Evolutionary conservation across 345 rosid species (phyloP), one percentile per base, ranked within the genome.

Genomic region (Brassica rapa): DNA sequence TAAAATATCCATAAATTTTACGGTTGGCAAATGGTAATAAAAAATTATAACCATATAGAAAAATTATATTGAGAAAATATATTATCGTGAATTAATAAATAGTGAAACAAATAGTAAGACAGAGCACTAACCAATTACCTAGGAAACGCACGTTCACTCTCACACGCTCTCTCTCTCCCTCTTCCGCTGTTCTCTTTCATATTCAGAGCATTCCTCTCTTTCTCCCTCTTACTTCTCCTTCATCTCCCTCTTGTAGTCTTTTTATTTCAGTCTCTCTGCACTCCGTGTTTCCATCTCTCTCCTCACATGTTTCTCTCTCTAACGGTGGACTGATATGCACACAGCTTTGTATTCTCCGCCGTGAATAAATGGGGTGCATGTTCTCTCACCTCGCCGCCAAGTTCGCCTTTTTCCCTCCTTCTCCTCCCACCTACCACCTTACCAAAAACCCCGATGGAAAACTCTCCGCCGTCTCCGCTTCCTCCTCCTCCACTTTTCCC

Each of bases 391-490:
- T 96, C 78, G 99, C 99, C 78, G 90, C 98, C 29, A 91, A 93
- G 70, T 96, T 96, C 79, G 99, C 98, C 15, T 96, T 96, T 80
- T 96, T 96, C 78, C 96, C 99, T 68, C 98, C 99, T n/a, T 86
- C 99, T 41, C 99, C 99, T 70, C 88, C 99, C 0, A 96, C 99
- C 0, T 96, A 96, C 75, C 89, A 90, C 86, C 84, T 96, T 80
- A 88, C 79, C 43, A 89, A 89, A 72, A 69, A 76, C 43, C 89
- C 88, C 19, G 85, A 89, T 83, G 97, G 97, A 1, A 85, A 86
- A 78, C 86, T 90, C 78, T 61, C 86, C 8, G 94, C 86, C 74
- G 89, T 87, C 66, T 82, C 97, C 32, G 68, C 90, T 19, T 80
- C 84, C 82, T 74, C 93, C 43, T 78, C 97, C 35, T 78, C 85